A percentile compares a stretch with the other conserved stretches of the same genome.
Conservation (phyloP, 345 rosid genomes). For the Populus euphratica region DNA sequence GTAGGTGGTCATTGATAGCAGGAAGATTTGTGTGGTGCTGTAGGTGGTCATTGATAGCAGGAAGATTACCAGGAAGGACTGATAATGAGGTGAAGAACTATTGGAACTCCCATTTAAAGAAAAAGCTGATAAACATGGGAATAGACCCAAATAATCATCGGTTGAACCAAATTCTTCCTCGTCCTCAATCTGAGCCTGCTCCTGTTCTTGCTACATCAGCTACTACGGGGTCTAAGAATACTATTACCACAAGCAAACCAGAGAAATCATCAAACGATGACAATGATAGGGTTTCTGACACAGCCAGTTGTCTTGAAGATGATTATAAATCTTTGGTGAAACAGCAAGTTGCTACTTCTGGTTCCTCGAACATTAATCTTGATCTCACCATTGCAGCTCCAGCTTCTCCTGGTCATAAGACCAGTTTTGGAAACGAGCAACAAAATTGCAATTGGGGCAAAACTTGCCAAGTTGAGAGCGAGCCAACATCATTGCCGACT, state of each 20-base stretch:
- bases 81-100: constrained; percentile 33
- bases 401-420: background rate
- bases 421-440: background rate
- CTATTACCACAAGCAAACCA: background rate
- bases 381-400: constrained; percentile 23
- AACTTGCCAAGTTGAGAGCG: background rate
- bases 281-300: constrained; percentile 7
- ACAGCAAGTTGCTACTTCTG: background rate
- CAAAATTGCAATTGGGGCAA: background rate
- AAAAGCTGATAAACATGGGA: constrained; percentile 64
- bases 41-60: constrained; percentile 34
- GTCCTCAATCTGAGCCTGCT: constrained; percentile 6
- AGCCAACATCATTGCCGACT: background rate
- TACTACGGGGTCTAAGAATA: background rate
- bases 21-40: constrained; percentile 23
- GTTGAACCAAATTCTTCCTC: constrained; percentile 30
- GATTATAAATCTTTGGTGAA: background rate
- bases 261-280: background rate
- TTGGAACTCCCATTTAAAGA: constrained; percentile 48
- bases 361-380: constrained; percentile 16
- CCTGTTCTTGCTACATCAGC: background rate
- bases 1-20: constrained; percentile 32
- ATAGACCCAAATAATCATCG: constrained; percentile 77
- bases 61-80: constrained; percentile 33
- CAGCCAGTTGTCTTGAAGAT: constrained; percentile 13